Evolutionary conservation across 2,329 filamentous ascomycete species (phyloP).

Genomic region (Botrytis fabae): DNA sequence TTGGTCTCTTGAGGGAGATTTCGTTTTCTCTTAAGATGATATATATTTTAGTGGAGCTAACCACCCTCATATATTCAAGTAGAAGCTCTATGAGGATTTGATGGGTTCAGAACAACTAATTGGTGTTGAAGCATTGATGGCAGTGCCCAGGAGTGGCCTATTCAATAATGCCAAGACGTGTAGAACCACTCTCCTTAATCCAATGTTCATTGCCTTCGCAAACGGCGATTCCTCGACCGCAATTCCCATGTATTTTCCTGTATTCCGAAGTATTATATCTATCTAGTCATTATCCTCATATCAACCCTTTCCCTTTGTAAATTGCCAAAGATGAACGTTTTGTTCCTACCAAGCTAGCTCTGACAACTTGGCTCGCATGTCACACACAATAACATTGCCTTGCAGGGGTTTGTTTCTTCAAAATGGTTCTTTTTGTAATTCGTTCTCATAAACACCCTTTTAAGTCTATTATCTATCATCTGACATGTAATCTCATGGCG

Average conservation of each 20-base stretch:
- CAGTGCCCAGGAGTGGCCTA: not conserved
- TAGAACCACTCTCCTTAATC: not conserved
- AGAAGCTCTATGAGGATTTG: not conserved
- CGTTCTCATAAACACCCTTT: not conserved
- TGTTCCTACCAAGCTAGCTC: not conserved
- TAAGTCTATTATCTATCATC: not conserved
- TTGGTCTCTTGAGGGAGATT: not conserved
- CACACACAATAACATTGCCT: not conserved
- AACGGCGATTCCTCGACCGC: not conserved
- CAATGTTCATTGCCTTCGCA: not conserved
- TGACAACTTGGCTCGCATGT: too few species aligned
- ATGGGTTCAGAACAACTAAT: not conserved
- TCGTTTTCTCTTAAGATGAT: not conserved
- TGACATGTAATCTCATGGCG: not conserved
- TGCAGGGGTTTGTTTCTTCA: too few species aligned
- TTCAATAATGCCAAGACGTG: not conserved
- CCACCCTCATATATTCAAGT: not conserved
- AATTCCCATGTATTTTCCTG: not conserved
- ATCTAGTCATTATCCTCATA: not conserved
- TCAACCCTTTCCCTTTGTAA: not conserved
- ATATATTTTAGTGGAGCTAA: not conserved
- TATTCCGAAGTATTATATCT: not conserved
- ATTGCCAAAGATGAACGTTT: not conserved
- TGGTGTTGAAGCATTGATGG: not conserved
- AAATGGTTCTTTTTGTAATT: too few species aligned